Evolutionary conservation across 176 grass and related monocot species (phyloP).

Genomic region (Phoenix roebelenii): DNA sequence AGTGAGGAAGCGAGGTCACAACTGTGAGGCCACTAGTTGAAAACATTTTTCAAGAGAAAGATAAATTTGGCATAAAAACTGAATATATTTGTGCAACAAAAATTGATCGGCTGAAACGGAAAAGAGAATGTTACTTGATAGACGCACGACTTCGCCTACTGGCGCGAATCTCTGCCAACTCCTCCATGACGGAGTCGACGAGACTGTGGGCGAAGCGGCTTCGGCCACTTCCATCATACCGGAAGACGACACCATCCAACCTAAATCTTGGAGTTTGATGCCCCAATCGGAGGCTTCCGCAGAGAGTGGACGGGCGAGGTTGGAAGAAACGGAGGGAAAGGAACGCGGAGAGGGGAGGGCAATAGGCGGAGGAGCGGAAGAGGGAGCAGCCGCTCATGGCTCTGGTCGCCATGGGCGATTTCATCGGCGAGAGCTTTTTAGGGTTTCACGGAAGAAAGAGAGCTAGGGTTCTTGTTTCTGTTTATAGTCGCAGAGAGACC

Average conservation of each 20-base stretch:
- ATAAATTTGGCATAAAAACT: no score
- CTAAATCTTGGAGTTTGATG: background rate
- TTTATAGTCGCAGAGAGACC: no score
- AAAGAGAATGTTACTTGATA: constrained; percentile 33
- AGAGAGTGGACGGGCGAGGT: constrained; percentile 24
- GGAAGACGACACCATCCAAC: constrained; percentile 10
- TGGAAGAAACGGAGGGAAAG: constrained; percentile 35
- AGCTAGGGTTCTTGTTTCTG: no score
- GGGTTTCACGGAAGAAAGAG: no score
- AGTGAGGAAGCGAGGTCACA: no score
- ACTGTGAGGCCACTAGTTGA: no score
- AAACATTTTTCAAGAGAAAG: background rate
- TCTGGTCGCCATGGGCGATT: constrained; percentile 39
- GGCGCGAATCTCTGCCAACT: constrained; percentile 35
- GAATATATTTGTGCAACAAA: no score
- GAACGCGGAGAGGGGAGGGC: constrained; percentile 21
- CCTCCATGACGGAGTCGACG: constrained; percentile 51
- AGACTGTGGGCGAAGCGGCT: constrained; percentile 32
- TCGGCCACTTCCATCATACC: constrained; percentile 10
- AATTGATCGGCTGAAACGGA: background rate
- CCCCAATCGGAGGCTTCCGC: background rate
- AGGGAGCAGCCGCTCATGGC: constrained; percentile 36
- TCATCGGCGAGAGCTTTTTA: constrained; percentile 2
- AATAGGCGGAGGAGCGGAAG: no score
- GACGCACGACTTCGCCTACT: constrained; percentile 30